phyloP scores from a whole-genome alignment of 1,139 yeast genomes.

The Nakaseomyces bracarensis region DNA sequence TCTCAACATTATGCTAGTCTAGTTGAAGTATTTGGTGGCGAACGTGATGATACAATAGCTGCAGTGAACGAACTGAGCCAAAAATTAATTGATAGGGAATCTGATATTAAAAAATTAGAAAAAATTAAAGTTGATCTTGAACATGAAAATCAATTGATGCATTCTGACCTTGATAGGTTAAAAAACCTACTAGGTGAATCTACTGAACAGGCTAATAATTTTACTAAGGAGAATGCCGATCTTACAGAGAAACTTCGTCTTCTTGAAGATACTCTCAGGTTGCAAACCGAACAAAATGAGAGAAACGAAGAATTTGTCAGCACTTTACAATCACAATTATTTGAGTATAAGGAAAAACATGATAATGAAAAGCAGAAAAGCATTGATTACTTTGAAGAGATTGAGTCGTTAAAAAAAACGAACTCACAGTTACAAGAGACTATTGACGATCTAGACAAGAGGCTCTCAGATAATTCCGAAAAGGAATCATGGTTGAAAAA shows the following conservation, averaged over 20 bases:
- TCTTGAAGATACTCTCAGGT: constrained; percentile 29
- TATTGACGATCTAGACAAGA: constrained; percentile 33
- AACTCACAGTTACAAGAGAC: constrained; percentile 33
- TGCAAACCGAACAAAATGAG: constrained; percentile 28
- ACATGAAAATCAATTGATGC: constrained; percentile 43
- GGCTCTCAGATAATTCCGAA: constrained; percentile 34
- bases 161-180: constrained; percentile 41
- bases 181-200: constrained; percentile 42
- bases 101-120: constrained; percentile 38
- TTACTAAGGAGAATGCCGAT: constrained; percentile 39
- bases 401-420: constrained; percentile 29
- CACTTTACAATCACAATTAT: constrained; percentile 30
- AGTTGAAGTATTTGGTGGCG: constrained; percentile 40
- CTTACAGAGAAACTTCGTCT: constrained; percentile 27
- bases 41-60: constrained; percentile 39
- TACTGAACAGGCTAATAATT: constrained; percentile 40
- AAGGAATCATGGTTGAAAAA: constrained; percentile 36
- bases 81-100: constrained; percentile 35
- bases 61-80: constrained; percentile 38
- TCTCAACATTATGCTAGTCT: constrained; percentile 43
- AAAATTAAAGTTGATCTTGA: constrained; percentile 29
- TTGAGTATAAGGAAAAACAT: constrained; percentile 23
- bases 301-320: constrained; percentile 34
- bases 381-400: constrained; percentile 33
- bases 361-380: constrained; percentile 34